Evolutionary conservation across 1,139 yeast species (phyloP).

Genomic region (Sugiyamaella xylanicola): DNA sequence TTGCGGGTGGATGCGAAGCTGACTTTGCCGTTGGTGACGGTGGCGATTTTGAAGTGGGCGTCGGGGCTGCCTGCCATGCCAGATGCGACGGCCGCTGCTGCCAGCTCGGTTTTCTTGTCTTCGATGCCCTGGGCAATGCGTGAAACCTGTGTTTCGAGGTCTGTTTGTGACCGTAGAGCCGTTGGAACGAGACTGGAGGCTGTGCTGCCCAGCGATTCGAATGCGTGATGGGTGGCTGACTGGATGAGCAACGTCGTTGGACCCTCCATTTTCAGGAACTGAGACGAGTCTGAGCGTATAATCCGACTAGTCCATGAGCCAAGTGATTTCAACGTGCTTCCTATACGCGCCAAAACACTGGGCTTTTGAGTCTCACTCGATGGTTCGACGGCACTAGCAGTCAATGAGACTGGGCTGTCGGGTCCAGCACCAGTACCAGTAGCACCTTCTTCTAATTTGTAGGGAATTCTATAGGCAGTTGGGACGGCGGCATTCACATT

Average conservation of each 20-base stretch:
- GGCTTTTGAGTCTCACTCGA: background rate
- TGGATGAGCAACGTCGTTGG: constrained; percentile 28
- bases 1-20: constrained; percentile 24
- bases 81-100: constrained; percentile 21
- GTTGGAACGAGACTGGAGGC: constrained; percentile 9
- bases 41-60: constrained; percentile 36
- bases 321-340: background rate
- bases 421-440: background rate
- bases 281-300: constrained; percentile 22
- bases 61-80: constrained; percentile 32
- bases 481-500: constrained; percentile 20
- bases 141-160: constrained; percentile 24
- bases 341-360: constrained; percentile 6
- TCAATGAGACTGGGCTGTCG: background rate
- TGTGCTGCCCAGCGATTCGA: background rate
- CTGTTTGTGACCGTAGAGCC: constrained; percentile 13
- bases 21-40: constrained; percentile 34
- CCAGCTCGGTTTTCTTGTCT: constrained; percentile 10
- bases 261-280: constrained; percentile 25
- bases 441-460: constrained; percentile 8
- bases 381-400: background rate
- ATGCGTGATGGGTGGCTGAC: constrained; percentile 14
- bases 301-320: constrained; percentile 1
- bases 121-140: constrained; percentile 5
- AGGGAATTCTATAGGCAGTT: constrained; percentile 11